Base-by-base conservation (phyloP, 208 protist genomes). In the Leishmania lainsoni region DNA sequence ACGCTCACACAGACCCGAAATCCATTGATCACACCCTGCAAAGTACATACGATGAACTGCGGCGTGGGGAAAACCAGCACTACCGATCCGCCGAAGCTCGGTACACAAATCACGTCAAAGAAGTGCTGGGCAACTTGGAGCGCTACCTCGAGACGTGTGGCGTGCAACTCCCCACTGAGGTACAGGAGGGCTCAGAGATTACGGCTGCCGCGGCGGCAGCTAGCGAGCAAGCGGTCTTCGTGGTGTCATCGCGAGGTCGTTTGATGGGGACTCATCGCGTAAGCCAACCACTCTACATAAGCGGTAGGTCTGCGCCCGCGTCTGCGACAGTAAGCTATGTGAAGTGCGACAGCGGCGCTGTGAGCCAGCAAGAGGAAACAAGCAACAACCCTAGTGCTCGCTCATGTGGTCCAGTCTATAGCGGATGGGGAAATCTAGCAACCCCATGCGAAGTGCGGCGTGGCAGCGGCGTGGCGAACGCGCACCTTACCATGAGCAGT, bases 21-120 rank as follows among this genome's bases (percentile, higher is more conserved):
- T 84, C 84, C 26, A 84, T 88, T 42, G 81, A 85, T 51, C 81
- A 81, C 42, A 52, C 85, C 56, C 78, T 88, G 68, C 73, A 85
- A 48, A 72, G 68, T 12, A 77, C 84, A 8, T 48, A 79, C 32
- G 81, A 85, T 51, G 80, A 81, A 22, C 52, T 85, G 22, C 76
- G 76, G 49, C 78, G 81, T 17, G 78, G 82, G n/a, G 84, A 85
- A 35, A 76, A 66, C 68, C 74, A 80, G 73, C 82, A 85, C 74
- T 75, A 22, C 54, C 71, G 77, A 54, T 48, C 75, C 45, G n/a
- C 82, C 6, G 65, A 79, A 48, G 77, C 56, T 4, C 80, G 83
- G 77, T 83, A 81, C 73, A 79, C 70, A 2, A 78, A 78, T 45
- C 81, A 85, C 54, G 77, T 88, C 5, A 80, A 76, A 48, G 73